Conservation (phyloP, 176 grass and related monocot species). For the Eragrostis nindensis region DNA sequence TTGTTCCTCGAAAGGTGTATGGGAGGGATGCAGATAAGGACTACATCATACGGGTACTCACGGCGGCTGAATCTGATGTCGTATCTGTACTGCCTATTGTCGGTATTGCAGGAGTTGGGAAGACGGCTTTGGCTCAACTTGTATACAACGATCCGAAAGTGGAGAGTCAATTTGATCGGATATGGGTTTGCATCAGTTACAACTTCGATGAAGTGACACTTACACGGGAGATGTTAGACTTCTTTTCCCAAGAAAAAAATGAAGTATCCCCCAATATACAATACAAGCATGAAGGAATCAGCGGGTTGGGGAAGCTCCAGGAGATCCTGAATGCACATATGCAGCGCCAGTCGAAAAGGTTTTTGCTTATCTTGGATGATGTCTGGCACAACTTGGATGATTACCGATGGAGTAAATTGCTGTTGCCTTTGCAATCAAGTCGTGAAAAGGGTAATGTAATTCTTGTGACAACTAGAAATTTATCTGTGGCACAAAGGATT, state of each 20-base stretch:
- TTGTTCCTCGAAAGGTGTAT: not conserved
- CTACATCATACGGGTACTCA: constrained; percentile 4
- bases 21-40: constrained; percentile 25
- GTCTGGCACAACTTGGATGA: constrained; percentile 17
- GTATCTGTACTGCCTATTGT: constrained; percentile 24
- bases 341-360: not conserved
- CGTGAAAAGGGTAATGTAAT: constrained; percentile 11
- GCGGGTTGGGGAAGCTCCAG: constrained; percentile 7
- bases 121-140: constrained; percentile 25
- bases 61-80: not conserved
- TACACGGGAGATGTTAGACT: constrained; percentile 26
- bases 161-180: not conserved
- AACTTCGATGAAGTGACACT: constrained; percentile 12
- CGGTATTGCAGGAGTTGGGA: constrained; percentile 35
- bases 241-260: not conserved
- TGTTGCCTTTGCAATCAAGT: not conserved
- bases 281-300: not conserved
- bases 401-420: not conserved
- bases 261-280: not conserved
- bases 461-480: constrained; percentile 29
- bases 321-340: not conserved
- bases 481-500: constrained; percentile 29
- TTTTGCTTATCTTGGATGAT: constrained; percentile 46
- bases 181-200: constrained; percentile 28
- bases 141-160: constrained; percentile 9